phyloP scores from a whole-genome alignment of 148 eudicot species.

The Salicornia ramosissima region DNA sequence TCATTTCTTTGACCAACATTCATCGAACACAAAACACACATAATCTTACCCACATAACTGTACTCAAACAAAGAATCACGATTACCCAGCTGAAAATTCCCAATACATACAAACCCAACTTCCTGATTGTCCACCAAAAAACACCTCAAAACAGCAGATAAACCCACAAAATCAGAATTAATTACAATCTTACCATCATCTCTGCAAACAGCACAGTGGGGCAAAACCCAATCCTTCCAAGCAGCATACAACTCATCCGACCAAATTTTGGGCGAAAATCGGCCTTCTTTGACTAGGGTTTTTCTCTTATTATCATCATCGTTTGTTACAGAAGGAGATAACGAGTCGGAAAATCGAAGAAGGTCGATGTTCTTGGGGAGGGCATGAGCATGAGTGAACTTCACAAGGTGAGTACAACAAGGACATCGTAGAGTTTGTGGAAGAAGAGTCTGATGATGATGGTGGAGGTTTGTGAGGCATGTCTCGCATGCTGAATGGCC shows the following conservation, averaged over 20 bases:
- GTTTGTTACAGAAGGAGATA: constrained; percentile 25
- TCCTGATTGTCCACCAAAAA: constrained; percentile 35
- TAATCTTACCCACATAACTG: constrained; percentile 47
- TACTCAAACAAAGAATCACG: constrained; percentile 32
- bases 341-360: constrained; percentile 35
- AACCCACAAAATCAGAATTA: constrained; percentile 11
- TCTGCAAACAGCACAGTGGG: constrained; percentile 31
- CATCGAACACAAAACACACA: constrained; percentile 50
- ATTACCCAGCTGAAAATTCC: constrained; percentile 26
- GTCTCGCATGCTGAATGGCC: constrained; percentile 71
- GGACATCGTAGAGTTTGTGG: constrained; percentile 63
- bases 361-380: constrained; percentile 90
- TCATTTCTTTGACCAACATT: constrained; percentile 42
- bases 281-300: constrained; percentile 12
- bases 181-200: constrained; percentile 32
- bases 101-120: constrained; percentile 50
- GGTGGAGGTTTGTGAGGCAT: constrained; percentile 50
- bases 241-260: constrained; percentile 41
- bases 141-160: constrained; percentile 23
- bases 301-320: background rate
- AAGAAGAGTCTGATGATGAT: constrained; percentile 31
- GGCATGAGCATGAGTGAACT: constrained; percentile 38
- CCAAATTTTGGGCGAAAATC: constrained; percentile 40
- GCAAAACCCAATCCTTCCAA: constrained; percentile 70
- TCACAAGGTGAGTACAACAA: constrained; percentile 63